Evolutionary conservation across 2,329 filamentous ascomycete species (phyloP).

Genomic region (Penicillium digitatum): DNA sequence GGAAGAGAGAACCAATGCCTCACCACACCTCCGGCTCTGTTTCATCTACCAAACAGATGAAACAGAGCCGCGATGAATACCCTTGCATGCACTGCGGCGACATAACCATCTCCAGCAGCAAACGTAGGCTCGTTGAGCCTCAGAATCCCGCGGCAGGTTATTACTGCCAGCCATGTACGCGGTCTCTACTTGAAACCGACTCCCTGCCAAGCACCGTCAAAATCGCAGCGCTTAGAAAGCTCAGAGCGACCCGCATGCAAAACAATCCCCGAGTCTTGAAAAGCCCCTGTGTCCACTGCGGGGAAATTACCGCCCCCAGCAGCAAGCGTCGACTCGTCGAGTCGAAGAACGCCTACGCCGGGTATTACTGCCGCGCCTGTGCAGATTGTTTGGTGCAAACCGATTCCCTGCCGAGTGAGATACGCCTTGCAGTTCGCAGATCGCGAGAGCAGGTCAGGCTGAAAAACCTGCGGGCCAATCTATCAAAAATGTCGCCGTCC

Average conservation of each 20-base stretch:
- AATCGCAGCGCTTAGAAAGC: neutral
- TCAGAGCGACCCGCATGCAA: neutral
- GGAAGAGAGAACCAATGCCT: neutral
- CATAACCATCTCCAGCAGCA: slow-evolving; percentile 1
- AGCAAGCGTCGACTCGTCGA: slow-evolving; percentile 8
- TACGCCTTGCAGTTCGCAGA: neutral
- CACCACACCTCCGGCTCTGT: neutral
- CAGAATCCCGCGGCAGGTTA: slow-evolving; percentile 5
- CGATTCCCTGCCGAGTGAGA: neutral
- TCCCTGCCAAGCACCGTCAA: neutral
- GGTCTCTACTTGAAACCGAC: slow-evolving; percentile 2
- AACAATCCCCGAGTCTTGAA: neutral
- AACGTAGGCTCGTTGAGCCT: slow-evolving; percentile 1
- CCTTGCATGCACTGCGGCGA: slow-evolving; percentile 6
- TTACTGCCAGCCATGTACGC: slow-evolving; percentile 5
- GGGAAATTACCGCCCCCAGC: neutral
- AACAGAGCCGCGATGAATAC: slow-evolving; percentile 4
- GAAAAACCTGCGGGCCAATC: neutral
- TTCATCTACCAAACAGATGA: neutral
- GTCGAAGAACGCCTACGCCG: neutral
- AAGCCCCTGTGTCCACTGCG: slow-evolving; percentile 6
- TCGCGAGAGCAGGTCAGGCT: slow-evolving; percentile 1
- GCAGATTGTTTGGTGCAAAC: neutral
- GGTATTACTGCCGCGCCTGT: slow-evolving; percentile 8
- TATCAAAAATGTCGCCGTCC: neutral